A percentile compares a stretch with the other conserved stretches of the same genome.
Conservation (phyloP, 208 protist genomes). For the Trypanosomatidae sp. region DNA sequence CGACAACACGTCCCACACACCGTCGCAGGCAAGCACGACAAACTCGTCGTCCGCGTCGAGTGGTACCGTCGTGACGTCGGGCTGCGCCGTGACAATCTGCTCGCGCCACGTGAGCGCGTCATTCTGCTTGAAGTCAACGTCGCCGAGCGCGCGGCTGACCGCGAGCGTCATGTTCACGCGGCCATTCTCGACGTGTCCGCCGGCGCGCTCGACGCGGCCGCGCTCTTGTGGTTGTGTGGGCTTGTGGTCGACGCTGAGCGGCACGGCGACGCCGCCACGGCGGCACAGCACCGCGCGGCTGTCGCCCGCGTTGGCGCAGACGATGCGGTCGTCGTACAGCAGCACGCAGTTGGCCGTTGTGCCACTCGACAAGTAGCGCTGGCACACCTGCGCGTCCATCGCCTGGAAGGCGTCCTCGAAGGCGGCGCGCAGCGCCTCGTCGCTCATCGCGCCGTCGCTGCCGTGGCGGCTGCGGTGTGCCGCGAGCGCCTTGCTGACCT, state of each 20-base stretch:
- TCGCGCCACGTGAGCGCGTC: constrained; percentile 35
- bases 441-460: constrained; percentile 6
- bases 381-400: constrained; percentile 55
- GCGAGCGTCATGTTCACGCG: constrained; percentile 89
- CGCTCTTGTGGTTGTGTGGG: constrained; percentile 52
- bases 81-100: constrained; percentile 68
- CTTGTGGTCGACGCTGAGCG: constrained; percentile 86
- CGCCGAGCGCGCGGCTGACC: constrained; percentile 89
- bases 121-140: constrained; percentile 86
- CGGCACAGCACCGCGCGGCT: constrained; percentile 80
- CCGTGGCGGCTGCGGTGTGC: constrained; percentile 6
- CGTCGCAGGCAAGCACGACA: constrained; percentile 88
- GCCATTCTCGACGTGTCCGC: constrained; percentile 71
- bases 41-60: constrained; percentile 55
- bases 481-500: constrained; percentile 28
- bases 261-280: constrained; percentile 34
- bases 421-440: constrained; percentile 13
- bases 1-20: constrained; percentile 89
- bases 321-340: constrained; percentile 38
- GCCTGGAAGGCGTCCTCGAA: constrained; percentile 56
- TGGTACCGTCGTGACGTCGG: constrained; percentile 37
- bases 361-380: constrained; percentile 55
- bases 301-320: constrained; percentile 88
- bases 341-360: constrained; percentile 76
- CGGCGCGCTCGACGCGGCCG: constrained; percentile 69